Base-by-base conservation (phyloP, 371 early-diverging fungal species). In the Rhizopus microsporus region DNA sequence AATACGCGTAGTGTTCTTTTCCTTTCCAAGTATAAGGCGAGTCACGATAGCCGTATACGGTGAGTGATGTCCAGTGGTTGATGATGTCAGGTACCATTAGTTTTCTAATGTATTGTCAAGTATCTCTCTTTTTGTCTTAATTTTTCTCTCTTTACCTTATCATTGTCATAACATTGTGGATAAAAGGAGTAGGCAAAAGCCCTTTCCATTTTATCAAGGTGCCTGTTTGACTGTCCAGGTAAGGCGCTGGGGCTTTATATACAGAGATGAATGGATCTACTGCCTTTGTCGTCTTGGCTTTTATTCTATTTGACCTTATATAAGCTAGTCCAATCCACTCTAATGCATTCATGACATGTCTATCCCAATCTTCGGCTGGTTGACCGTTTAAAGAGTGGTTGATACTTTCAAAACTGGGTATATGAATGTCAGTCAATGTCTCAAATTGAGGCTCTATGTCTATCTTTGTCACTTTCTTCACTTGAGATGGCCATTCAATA, bases 301-400 rank as follows among this genome's bases (percentile, higher is more conserved):
- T 35, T 7, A 55, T 80, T 79, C 88, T 72, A 37, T 72, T 75
- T 2, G 85, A 74, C 58, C 77, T 75, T 29, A 81, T 58, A 30
- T 76, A 52, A 3, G 75, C 80, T 63, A 88, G 69, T 4, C 88
- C 88, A 37, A 88, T 50, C 88, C 88, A 88, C 59, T 88, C 87
- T 12, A 78, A 61, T 9, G 83, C 67, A 23, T 81, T 72, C n/a
- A 72, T 37, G 2, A 70, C 72, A 15, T 71, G 55, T 7, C 57
- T 53, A 43, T 66, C 71, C 82, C 80, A 79, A 16, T 49, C 9
- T 17, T 67, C 53, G n/a, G 43, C 59, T 58, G 45, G 43, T 50
- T 59, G 23, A 47, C 35, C 51, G 51, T 58, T 48, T 59, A 45
- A 33, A 23, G 67, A 15, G 64, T 62, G 47, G 31, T 47, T 31